These are phyloP conservation scores for Talaromyces ruber DNA, from an alignment of 495 filamentous ascomycete genomes.

Conservation along the genomic window DNA sequence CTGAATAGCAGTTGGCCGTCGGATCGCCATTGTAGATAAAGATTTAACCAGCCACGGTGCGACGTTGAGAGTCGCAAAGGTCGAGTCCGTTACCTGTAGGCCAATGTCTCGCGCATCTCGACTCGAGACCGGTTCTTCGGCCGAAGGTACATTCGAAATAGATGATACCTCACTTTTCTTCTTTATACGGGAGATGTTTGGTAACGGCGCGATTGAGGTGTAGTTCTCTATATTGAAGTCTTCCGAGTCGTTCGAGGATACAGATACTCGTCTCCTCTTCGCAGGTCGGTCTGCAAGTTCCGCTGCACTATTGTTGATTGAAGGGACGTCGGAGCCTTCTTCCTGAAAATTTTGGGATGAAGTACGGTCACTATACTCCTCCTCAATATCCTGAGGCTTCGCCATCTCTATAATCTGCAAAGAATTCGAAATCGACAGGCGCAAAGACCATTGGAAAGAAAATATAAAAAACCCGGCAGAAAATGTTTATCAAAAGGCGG, in stretches of 20 bases:
- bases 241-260: conserved; percentile 27
- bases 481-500: conserved; percentile 3
- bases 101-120: conserved; percentile 36
- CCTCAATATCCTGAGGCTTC: background rate
- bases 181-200: conserved; percentile 37
- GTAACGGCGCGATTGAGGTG: conserved; percentile 30
- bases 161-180: conserved; percentile 24
- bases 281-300: background rate
- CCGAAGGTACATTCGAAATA: conserved; percentile 5
- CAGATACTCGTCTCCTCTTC: conserved; percentile 36
- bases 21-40: conserved; percentile 79
- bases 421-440: background rate
- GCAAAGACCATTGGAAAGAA: background rate
- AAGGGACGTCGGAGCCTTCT: background rate
- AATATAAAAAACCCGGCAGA: background rate
- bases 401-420: background rate
- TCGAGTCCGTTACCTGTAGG: conserved; percentile 38
- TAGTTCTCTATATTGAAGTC: conserved; percentile 7
- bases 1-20: conserved; percentile 84
- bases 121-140: conserved; percentile 29
- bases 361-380: background rate
- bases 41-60: conserved; percentile 86
- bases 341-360: background rate
- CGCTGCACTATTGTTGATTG: background rate
- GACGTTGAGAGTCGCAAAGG: conserved; percentile 67